Evolutionary conservation across 176 grass and related monocot species (phyloP).

Genomic region (Paspalum notatum): DNA sequence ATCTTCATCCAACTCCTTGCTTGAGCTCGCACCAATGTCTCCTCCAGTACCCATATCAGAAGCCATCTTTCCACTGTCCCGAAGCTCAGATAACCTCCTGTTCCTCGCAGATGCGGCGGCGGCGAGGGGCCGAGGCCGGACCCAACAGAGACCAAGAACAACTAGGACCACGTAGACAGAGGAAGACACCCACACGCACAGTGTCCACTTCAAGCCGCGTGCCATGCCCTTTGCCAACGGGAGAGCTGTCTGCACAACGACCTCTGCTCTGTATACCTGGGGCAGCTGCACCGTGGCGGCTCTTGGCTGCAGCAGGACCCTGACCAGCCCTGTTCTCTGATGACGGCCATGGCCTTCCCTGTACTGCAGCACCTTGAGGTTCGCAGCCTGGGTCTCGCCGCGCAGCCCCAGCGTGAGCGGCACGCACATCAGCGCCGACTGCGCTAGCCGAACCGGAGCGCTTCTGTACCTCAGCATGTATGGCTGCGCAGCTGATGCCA

Average conservation of each 20-base stretch:
- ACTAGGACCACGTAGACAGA: not conserved
- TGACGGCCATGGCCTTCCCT: slow-evolving; percentile 39
- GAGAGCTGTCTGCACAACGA: slow-evolving; percentile 38
- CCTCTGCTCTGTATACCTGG: slow-evolving; percentile 41
- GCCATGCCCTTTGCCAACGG: slow-evolving; percentile 35
- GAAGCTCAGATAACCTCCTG: slow-evolving; percentile 15
- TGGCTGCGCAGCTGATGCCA: slow-evolving; percentile 24
- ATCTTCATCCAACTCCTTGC: not conserved
- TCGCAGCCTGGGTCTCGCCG: slow-evolving; percentile 40
- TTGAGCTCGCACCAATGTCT: not conserved
- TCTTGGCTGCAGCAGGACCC: slow-evolving; percentile 43
- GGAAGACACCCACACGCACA: slow-evolving; percentile 43
- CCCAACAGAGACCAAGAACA: slow-evolving; percentile 11
- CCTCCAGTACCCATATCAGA: not conserved
- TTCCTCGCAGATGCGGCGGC: not conserved
- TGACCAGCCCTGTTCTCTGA: slow-evolving; percentile 32
- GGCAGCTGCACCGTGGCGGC: slow-evolving; percentile 36
- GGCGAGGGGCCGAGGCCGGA: not conserved
- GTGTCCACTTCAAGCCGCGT: slow-evolving; percentile 38
- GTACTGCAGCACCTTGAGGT: slow-evolving; percentile 26
- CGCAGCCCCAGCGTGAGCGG: slow-evolving; percentile 34
- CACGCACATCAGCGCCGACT: slow-evolving; percentile 24
- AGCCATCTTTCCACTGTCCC: not conserved
- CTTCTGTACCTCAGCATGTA: slow-evolving; percentile 54
- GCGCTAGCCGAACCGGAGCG: slow-evolving; percentile 27